Conservation (phyloP, 306 rosid genomes). For the Casuarina cunninghamiana region DNA sequence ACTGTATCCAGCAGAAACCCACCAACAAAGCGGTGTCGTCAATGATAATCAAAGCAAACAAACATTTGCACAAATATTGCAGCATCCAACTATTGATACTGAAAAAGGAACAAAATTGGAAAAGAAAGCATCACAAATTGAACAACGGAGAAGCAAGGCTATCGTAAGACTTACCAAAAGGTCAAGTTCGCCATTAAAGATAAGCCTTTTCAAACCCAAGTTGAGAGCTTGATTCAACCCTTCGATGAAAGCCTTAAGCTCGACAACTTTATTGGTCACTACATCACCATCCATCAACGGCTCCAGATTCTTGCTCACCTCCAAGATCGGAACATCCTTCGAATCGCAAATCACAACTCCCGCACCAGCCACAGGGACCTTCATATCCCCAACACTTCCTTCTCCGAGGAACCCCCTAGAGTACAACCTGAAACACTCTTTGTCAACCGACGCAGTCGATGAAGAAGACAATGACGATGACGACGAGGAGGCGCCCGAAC, state of each 20-base stretch:
- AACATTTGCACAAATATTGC: too few relatives aligned
- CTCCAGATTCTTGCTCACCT: slow-evolving; percentile 11
- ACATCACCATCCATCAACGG: too few relatives aligned
- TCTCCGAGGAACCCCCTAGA: slow-evolving; percentile 62
- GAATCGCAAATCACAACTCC: slow-evolving; percentile 69
- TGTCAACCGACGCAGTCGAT: not conserved
- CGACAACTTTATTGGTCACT: too few relatives aligned
- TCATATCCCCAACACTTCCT: slow-evolving; percentile 37
- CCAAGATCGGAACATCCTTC: slow-evolving; percentile 36
- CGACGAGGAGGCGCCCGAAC: not conserved
- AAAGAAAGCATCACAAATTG: too few relatives aligned
- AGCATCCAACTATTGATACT: too few relatives aligned
- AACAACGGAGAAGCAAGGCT: too few relatives aligned
- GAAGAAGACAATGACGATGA: too few relatives aligned
- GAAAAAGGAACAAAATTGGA: too few relatives aligned
- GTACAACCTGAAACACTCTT: slow-evolving; percentile 45
- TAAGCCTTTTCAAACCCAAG: slow-evolving; percentile 50
- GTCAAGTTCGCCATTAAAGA: slow-evolving; percentile 31
- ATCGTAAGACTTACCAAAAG: slow-evolving; percentile 44
- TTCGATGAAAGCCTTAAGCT: slow-evolving; percentile 63
- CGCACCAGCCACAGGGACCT: slow-evolving; percentile 43
- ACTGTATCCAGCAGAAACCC: not conserved
- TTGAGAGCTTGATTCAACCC: slow-evolving; percentile 51
- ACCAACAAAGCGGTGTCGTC: not conserved
- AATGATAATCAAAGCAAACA: not conserved